A percentile compares a stretch with the other conserved stretches of the same genome.
Evolutionary conservation across 108 stramenopile species (phyloP).

Genomic region (Cyclostephanos tholiformis): DNA sequence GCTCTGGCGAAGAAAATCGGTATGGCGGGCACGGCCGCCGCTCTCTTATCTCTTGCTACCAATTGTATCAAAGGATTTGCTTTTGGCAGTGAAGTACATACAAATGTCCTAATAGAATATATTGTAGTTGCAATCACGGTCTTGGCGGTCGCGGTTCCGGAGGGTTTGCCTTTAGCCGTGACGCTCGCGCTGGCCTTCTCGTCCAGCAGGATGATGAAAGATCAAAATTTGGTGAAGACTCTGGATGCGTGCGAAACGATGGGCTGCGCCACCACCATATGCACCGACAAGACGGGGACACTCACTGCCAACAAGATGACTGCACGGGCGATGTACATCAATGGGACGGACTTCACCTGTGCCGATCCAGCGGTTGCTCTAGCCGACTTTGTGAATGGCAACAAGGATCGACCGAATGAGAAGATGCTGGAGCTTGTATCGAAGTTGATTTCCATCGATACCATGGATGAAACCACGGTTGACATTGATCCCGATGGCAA

Average conservation of each 20-base stretch:
- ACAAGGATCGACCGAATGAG: slow-evolving; percentile 39
- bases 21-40: too few relatives aligned
- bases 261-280: too few relatives aligned
- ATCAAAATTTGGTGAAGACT: slow-evolving; percentile 95
- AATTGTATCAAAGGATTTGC: slow-evolving; percentile 84
- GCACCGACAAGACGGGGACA: too few relatives aligned
- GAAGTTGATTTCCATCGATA: slow-evolving; percentile 42
- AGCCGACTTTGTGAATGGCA: slow-evolving; percentile 53
- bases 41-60: slow-evolving; percentile 78
- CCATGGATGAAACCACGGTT: too few relatives aligned
- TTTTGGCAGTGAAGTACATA: too few relatives aligned
- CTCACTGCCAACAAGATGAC: too few relatives aligned
- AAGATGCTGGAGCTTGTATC: slow-evolving; percentile 50
- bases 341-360: slow-evolving; percentile 57
- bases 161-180: too few relatives aligned
- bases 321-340: too few relatives aligned
- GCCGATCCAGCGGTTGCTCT: slow-evolving; percentile 59
- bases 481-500: too few relatives aligned
- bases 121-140: too few relatives aligned
- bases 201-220: slow-evolving; percentile 93
- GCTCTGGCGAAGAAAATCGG: slow-evolving; percentile 88
- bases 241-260: slow-evolving; percentile 99
- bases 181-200: too few relatives aligned
- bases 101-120: slow-evolving; percentile 65
- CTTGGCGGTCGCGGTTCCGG: too few relatives aligned